Conservation (phyloP, 345 rosid species). For the Gossypium stocksii region DNA sequence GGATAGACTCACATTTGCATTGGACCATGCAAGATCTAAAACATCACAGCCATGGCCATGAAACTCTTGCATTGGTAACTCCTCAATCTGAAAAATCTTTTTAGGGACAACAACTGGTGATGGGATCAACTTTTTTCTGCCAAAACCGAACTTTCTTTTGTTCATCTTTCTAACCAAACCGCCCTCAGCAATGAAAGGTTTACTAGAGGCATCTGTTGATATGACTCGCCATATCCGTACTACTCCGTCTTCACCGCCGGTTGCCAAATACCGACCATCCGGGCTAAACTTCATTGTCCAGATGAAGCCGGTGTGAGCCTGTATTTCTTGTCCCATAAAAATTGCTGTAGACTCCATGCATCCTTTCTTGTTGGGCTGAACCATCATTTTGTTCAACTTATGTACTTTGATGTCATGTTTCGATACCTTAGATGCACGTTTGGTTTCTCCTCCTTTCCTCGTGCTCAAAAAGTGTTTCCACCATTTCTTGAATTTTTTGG, state of each 20-base stretch:
- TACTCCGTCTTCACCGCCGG: conserved; percentile 80
- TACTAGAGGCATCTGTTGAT: conserved; percentile 32
- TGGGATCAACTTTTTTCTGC: conserved; percentile 25
- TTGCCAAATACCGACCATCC: conserved; percentile 73
- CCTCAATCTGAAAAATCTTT: conserved; percentile 58
- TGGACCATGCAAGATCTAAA: conserved; percentile 83
- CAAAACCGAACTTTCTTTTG: conserved; percentile 14
- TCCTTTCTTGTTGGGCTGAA: conserved; percentile 54
- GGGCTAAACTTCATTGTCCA: conserved; percentile 82
- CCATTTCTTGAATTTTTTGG: conserved; percentile 41
- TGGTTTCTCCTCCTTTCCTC: conserved; percentile 15
- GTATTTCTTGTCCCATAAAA: conserved; percentile 53
- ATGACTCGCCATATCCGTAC: conserved; percentile 70
- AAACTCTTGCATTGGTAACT: conserved; percentile 69
- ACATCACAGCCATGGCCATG: conserved; percentile 65
- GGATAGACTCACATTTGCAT: conserved; percentile 57
- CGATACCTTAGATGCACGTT: conserved; percentile 10
- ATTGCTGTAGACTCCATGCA: conserved; percentile 67
- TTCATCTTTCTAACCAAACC: conserved; percentile 8
- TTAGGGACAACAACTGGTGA: conserved; percentile 54
- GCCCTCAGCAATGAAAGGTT: conserved; percentile 28
- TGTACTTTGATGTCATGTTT: conserved; percentile 14
- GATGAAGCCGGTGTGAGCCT: conserved; percentile 71
- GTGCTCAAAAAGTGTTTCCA: conserved; percentile 39
- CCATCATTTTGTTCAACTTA: conserved; percentile 42